These are phyloP conservation scores for Hygrocybe coccinea DNA, from an alignment of 768 basidiomycete genomes.

Conservation along the genomic window DNA sequence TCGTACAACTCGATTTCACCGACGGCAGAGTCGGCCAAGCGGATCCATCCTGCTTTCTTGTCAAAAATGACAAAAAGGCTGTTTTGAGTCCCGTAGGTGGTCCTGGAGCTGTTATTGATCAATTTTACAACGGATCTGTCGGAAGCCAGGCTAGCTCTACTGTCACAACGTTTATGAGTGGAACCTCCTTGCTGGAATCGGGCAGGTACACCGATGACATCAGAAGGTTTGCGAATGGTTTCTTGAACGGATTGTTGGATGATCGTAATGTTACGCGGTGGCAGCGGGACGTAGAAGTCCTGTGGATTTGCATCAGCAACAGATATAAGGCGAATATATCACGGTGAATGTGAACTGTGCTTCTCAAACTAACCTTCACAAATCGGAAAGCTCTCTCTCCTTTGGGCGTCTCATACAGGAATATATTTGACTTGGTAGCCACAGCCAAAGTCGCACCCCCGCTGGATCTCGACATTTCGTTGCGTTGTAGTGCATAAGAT, in stretches of 20 bases:
- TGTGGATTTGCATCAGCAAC: conserved; percentile 23
- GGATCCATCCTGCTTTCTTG: conserved; percentile 82
- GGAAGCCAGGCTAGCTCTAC: conserved; percentile 30
- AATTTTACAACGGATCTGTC: conserved; percentile 13
- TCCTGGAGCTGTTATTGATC: conserved; percentile 21
- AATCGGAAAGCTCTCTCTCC: conserved; percentile 80
- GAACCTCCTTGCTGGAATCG: conserved; percentile 27
- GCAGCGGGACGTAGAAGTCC: conserved; percentile 81
- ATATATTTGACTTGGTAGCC: conserved; percentile 65
- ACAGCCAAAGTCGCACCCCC: conserved; percentile 63
- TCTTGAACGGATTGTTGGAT: conserved; percentile 65
- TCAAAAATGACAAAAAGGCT: conserved; percentile 82
- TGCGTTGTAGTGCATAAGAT: conserved; percentile 66
- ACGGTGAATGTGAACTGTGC: background rate
- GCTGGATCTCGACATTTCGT: conserved; percentile 44
- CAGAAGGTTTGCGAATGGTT: conserved; percentile 39
- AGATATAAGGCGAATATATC: background rate
- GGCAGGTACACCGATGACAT: conserved; percentile 22
- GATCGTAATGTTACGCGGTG: conserved; percentile 62
- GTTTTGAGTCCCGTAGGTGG: conserved; percentile 64
- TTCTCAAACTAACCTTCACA: conserved; percentile 53
- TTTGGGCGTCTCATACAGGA: conserved; percentile 76
- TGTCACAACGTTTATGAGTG: conserved; percentile 37
- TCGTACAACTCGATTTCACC: conserved; percentile 68
- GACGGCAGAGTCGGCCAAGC: conserved; percentile 74